Base-by-base conservation (phyloP, 345 rosid species). In the Noccaea bulbosa region DNA sequence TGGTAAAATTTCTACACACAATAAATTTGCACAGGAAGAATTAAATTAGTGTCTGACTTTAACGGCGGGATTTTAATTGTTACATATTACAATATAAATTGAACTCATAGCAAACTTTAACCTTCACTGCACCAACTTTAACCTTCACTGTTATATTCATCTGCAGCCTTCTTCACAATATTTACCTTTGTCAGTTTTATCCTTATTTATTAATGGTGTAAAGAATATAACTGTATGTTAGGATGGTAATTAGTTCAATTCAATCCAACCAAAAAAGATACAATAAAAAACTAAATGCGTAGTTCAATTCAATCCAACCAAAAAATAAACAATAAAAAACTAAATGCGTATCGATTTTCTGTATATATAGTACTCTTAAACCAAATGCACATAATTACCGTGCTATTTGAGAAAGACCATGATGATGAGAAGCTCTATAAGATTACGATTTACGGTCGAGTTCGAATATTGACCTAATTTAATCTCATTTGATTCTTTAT, bases 21-120 rank as follows among this genome's bases (percentile, higher is more conserved):
- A 58, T 66, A 50, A 74, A 74, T 66, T 17, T 66, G 68, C 59
- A 39, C 2, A 34, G 49, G 41, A 55, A 17, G 15, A 62, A 35
- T 65, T 60, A 45, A 51, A 73, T 49, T 65, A 58, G 66, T 50
- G 47, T 57, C 68, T 67, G 78, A 66, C 69, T 67, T 67, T 66
- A 57, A 58, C 68, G 68, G 73, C 78, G 73, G 61, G 46, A 35
- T 59, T 59, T 73, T 50, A 51, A 50, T 17, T 40, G 72, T 74
- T 66, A 67, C 40, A 54, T 59, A 45, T 72, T 39, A 47, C 5
- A 4, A 49, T 39, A 47, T 7, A 4, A 49, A 38, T 38, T 30
- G 35, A 49, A 49, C 49, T 17, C 49, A 39, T 65, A 57, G 67
- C 57, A 55, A 63, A 20, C 22, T 20, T 65, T 47, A 72, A 56